Conservation (phyloP, 768 basidiomycete genomes). For the Lyophyllum semitale region DNA sequence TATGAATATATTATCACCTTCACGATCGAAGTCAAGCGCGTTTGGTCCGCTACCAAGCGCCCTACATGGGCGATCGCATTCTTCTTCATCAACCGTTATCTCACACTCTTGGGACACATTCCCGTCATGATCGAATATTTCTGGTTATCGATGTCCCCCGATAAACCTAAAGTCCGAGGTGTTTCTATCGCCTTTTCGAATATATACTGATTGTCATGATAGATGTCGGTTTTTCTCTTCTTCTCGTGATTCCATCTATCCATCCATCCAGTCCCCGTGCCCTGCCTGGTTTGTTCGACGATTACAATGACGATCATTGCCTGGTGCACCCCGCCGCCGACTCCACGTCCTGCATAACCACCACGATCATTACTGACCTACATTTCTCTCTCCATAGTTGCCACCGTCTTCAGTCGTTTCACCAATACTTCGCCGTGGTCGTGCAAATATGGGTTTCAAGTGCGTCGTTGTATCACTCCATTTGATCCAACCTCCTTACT, state of each 20-base stretch:
- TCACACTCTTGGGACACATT: conserved; percentile 30
- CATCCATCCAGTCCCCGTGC: neutral
- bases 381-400: conserved; percentile 10
- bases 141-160: conserved; percentile 16
- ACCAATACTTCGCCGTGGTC: conserved; percentile 15
- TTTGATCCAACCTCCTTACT: neutral
- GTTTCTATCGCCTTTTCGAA: neutral
- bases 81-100: conserved; percentile 39
- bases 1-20: conserved; percentile 47
- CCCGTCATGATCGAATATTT: conserved; percentile 28
- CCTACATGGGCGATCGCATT: conserved; percentile 24
- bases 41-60: conserved; percentile 30
- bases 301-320: neutral
- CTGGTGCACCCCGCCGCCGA: neutral
- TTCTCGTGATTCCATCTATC: neutral
- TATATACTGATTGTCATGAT: neutral
- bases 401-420: conserved; percentile 12
- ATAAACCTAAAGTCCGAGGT: conserved; percentile 14
- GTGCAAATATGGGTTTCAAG: conserved; percentile 15
- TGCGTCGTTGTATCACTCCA: neutral
- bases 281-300: neutral
- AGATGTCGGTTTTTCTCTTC: conserved; percentile 13
- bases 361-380: neutral
- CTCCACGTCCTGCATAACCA: neutral
- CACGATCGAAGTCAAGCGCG: conserved; percentile 32